phyloP scores from a whole-genome alignment of 2,329 filamentous ascomycete genomes.

The Plenodomus tracheiphilus region DNA sequence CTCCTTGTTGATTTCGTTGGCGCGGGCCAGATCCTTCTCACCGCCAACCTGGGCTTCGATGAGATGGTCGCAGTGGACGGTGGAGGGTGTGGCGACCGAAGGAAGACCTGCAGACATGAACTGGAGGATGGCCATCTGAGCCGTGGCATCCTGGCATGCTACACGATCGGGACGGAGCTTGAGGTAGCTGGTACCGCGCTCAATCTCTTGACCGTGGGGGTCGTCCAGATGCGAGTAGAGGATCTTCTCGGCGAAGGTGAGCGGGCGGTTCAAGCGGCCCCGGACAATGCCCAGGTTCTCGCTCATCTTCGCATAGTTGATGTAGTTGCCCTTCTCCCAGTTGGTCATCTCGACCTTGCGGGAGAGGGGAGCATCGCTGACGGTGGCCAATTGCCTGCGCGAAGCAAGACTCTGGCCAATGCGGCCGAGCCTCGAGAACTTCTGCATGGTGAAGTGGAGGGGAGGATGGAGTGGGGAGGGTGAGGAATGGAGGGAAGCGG shows the following conservation, averaged over 20 bases:
- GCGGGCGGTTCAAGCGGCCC: conserved; percentile 83
- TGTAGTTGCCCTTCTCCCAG: conserved; percentile 93
- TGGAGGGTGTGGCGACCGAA: conserved; percentile 88
- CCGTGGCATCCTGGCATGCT: conserved; percentile 98
- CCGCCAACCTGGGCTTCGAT: conserved; percentile 97
- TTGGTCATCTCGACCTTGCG: conserved; percentile 98
- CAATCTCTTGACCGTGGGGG: conserved; percentile 91
- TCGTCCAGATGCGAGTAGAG: conserved; percentile 98
- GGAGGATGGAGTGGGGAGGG: conserved; percentile 43
- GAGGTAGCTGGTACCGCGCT: conserved; percentile 93
- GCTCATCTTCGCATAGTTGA: conserved; percentile 99
- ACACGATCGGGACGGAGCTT: conserved; percentile 97
- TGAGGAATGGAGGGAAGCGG: conserved; percentile 33
- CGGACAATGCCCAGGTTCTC: conserved; percentile 95
- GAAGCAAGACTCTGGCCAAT: conserved; percentile 66
- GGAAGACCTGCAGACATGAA: conserved; percentile 99
- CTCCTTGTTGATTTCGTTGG: conserved; percentile 95
- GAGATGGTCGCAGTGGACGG: conserved; percentile 98
- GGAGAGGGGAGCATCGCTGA: conserved; percentile 82
- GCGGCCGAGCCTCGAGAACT: conserved; percentile 71
- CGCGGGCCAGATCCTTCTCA: conserved; percentile 88
- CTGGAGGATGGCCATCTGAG: conserved; percentile 99
- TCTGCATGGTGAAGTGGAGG: conserved; percentile 63
- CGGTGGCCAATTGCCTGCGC: conserved; percentile 74
- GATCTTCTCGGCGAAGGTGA: conserved; percentile 97